Base-by-base conservation (phyloP, 306 rosid species). In the Begonia peltatifolia region DNA sequence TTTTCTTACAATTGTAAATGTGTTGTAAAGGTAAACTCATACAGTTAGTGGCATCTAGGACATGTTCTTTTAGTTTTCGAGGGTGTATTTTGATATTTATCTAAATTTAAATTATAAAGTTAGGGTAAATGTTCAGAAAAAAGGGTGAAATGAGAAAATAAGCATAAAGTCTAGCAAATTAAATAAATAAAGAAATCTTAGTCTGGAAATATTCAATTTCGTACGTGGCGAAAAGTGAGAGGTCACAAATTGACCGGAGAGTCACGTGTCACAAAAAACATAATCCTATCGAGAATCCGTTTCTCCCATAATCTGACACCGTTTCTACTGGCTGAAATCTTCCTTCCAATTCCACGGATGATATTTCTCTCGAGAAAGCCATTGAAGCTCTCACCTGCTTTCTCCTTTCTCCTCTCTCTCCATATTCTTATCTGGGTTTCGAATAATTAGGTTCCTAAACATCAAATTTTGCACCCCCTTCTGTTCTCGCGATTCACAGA, bases 251-350 rank as follows among this genome's bases (percentile, higher is more conserved):
- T 35, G 61, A 2, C 56, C 2, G 64, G 57, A 72, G 68, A 74
- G 18, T 74, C 76, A 53, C 47, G 23, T 46, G 36, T 25, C 41
- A 42, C 50, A 55, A 48, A 60, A 58, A 66, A 67, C 76, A 66
- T 76, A 76, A 85, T 87, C 96, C 83, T 83, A 83, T 83, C 87
- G 82, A 80, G 46, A 74, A 76, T 71, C 74, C 77, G 50, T 57
- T 38, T 64, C 73, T 66, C 72, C 69, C 74, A 66, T 67, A 58
- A 57, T 55, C 70, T 55, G 15, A 60, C 52, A 50, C 50, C 17
- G 2, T 38, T 48, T 56, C 42, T 59, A 68, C 75, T 81, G 88
- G 51, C 48, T 47, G 30, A 62, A 71, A 52, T 71, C 65, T 60
- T 55, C 43, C 12, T 18, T n/a, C 30, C 63, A 67, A 71, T 66